Evolutionary conservation across 2,329 filamentous ascomycete genomes (phyloP).

Genomic region (Diaporthe amygdali): DNA sequence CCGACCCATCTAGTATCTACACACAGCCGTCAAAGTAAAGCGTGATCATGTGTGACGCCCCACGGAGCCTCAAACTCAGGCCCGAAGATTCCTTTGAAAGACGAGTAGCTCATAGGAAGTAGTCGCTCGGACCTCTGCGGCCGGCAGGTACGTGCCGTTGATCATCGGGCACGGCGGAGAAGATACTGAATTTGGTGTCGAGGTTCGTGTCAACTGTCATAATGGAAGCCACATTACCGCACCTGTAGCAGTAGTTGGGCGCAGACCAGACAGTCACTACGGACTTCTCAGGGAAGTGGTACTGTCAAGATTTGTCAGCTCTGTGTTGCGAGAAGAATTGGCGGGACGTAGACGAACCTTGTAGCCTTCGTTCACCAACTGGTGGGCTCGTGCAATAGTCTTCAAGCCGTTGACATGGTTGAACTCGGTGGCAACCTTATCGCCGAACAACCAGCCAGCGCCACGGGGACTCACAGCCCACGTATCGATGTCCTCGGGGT

Average conservation of each 20-base stretch:
- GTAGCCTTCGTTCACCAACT: conserved; percentile 97
- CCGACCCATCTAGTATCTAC: conserved; percentile 23
- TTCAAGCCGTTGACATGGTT: conserved; percentile 96
- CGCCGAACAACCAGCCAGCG: conserved; percentile 97
- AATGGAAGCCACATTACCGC: conserved; percentile 95
- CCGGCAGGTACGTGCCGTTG: conserved; percentile 79
- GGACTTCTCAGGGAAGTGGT: conserved; percentile 93
- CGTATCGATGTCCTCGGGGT: conserved; percentile 95
- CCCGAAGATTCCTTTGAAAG: conserved; percentile 12
- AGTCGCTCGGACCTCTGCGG: conserved; percentile 70
- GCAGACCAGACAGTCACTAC: conserved; percentile 99
- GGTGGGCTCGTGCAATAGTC: conserved; percentile 95
- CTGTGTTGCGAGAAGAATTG: not conserved
- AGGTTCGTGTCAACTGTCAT: conserved; percentile 89
- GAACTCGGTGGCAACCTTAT: conserved; percentile 97
- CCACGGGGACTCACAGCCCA: conserved; percentile 94
- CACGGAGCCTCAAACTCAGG: not conserved
- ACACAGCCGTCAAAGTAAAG: conserved; percentile 13
- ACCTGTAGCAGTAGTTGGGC: conserved; percentile 93
- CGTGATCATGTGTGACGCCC: not conserved
- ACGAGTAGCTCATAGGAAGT: conserved; percentile 62
- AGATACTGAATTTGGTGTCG: conserved; percentile 90
- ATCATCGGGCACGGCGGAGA: conserved; percentile 87
- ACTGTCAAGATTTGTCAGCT: conserved; percentile 54
- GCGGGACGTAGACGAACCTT: conserved; percentile 65